Percentiles rank a stretch among this genome's conserved stretches.
Evolutionary conservation across 148 eudicot species (phyloP).

Genomic region (Hydrangea macrophylla): DNA sequence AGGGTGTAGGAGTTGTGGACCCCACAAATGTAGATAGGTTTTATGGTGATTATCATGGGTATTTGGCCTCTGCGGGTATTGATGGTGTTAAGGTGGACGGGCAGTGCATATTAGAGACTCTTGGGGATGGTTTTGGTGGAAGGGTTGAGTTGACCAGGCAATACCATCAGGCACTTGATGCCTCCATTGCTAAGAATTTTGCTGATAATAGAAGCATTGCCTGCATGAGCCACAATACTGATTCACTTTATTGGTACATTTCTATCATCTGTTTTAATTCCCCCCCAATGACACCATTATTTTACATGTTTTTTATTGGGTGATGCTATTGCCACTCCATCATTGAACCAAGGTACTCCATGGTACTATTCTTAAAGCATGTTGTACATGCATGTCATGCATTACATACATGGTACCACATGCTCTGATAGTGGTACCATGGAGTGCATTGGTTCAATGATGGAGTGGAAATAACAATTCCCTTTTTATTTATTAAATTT

Average conservation of each 20-base stretch:
- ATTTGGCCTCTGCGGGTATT: constrained; percentile 67
- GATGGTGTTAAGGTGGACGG: constrained; percentile 94
- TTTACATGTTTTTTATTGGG: too few species aligned
- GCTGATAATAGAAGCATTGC: constrained; percentile 87
- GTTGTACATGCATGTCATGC: too few species aligned
- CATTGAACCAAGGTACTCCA: too few species aligned
- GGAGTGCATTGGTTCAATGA: too few species aligned
- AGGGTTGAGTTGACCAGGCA: constrained; percentile 68
- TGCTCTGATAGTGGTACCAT: too few species aligned
- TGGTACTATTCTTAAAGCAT: too few species aligned
- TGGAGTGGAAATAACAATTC: too few species aligned
- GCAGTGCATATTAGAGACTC: constrained; percentile 77
- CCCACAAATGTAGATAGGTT: constrained; percentile 70
- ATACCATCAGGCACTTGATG: constrained; percentile 84
- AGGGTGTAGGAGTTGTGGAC: constrained; percentile 77
- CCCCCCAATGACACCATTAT: too few species aligned
- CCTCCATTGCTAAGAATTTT: constrained; percentile 67
- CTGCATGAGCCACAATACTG: constrained; percentile 88
- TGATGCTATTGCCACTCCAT: too few species aligned
- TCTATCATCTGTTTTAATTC: background rate
- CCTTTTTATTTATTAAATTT: too few species aligned
- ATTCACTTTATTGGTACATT: constrained; percentile 64
- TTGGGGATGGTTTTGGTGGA: constrained; percentile 74
- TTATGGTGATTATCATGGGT: constrained; percentile 62
- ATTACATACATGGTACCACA: too few species aligned